These are phyloP conservation scores for Tribonema minus DNA, from an alignment of 108 stramenopile genomes.

Conservation along the genomic window DNA sequence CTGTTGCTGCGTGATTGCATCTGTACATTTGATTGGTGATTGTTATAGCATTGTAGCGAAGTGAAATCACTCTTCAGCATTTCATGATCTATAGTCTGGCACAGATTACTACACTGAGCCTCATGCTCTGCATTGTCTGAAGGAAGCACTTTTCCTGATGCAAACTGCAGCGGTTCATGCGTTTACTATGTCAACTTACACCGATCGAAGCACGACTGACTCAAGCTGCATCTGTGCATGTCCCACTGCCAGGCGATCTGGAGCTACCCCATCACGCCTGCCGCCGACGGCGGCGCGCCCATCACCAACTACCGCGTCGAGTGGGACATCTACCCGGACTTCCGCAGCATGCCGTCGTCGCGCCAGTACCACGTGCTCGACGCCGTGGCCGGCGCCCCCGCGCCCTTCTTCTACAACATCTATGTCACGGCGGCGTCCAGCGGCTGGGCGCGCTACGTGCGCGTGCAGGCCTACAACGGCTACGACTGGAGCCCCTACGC, in stretches of 20 bases:
- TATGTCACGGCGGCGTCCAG: conserved; percentile 52
- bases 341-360: conserved; percentile 40
- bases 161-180: too few relatives aligned
- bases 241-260: neutral
- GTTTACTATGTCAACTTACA: too few relatives aligned
- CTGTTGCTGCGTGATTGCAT: too few relatives aligned
- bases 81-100: too few relatives aligned
- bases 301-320: conserved; percentile 66
- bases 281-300: conserved; percentile 61
- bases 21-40: too few relatives aligned
- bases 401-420: conserved; percentile 66
- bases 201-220: too few relatives aligned
- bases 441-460: conserved; percentile 57
- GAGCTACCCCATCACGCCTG: conserved; percentile 40
- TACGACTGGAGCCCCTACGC: conserved; percentile 56
- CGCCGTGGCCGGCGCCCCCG: conserved; percentile 3
- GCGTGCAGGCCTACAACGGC: conserved; percentile 71
- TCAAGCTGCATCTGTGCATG: neutral
- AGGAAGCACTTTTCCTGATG: too few relatives aligned
- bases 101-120: too few relatives aligned
- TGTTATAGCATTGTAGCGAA: too few relatives aligned
- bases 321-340: conserved; percentile 61
- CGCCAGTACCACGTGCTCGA: conserved; percentile 34
- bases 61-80: too few relatives aligned
- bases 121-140: too few relatives aligned